Conservation (phyloP, 1,139 yeast species). For the Sugiyamaella xylanicola region DNA sequence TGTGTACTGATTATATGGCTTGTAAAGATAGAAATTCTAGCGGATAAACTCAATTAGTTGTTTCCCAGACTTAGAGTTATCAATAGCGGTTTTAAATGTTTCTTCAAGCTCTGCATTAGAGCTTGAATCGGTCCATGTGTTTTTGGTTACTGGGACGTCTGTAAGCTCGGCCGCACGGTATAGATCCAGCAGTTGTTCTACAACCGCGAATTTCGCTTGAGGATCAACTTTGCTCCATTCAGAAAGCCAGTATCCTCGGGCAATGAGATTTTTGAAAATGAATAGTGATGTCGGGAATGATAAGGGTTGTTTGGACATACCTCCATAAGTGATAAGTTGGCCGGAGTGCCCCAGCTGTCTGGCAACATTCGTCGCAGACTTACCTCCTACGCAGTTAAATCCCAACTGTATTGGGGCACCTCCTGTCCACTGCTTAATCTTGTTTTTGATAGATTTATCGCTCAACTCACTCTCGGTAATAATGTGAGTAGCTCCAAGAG, state of each 20-base stretch:
- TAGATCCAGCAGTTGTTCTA: conserved; percentile 63
- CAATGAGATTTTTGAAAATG: conserved; percentile 83
- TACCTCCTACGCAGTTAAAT: conserved; percentile 91
- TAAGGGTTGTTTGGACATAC: conserved; percentile 96
- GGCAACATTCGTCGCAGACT: conserved; percentile 76
- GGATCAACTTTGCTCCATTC: conserved; percentile 68
- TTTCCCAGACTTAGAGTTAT: conserved; percentile 48
- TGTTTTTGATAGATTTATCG: conserved; percentile 62
- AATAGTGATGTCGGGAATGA: conserved; percentile 82
- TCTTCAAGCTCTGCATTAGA: conserved; percentile 55
- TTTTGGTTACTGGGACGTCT: conserved; percentile 57
- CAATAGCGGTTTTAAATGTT: conserved; percentile 56
- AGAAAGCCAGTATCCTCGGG: conserved; percentile 94
- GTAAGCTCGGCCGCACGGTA: conserved; percentile 60
- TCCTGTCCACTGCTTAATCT: conserved; percentile 66
- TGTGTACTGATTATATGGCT: too few species aligned
- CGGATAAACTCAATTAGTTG: conserved; percentile 39
- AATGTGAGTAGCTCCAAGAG: conserved; percentile 83
- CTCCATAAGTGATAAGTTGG: conserved; percentile 89
- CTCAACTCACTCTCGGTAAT: conserved; percentile 83
- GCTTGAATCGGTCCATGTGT: conserved; percentile 3
- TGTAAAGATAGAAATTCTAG: too few species aligned
- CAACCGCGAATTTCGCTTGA: conserved; percentile 59
- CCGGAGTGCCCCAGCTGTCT: conserved; percentile 75
- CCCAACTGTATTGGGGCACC: conserved; percentile 64